Percentiles rank a stretch among this genome's conserved stretches.
These are phyloP conservation scores for Eimeria necatrix DNA, from an alignment of 169 alveolate genomes.

Conservation along the genomic window DNA sequence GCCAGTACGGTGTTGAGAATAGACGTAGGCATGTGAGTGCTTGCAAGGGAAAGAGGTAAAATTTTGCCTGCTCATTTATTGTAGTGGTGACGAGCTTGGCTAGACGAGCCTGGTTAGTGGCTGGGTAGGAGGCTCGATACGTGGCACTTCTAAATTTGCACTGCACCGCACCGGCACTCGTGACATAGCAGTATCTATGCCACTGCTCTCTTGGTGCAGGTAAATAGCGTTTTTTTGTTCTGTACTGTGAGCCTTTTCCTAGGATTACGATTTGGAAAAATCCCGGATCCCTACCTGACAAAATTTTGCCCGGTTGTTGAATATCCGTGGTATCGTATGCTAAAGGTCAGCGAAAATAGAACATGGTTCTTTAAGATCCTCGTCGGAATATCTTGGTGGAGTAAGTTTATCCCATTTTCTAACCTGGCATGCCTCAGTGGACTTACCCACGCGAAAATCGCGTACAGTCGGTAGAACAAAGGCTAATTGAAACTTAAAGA, in stretches of 20 bases:
- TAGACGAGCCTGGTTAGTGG: too few species aligned
- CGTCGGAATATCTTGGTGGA: conserved; percentile 74
- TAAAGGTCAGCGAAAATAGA: conserved; percentile 66
- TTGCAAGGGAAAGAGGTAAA: too few species aligned
- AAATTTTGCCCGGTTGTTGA: conserved; percentile 77
- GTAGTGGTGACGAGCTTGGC: too few species aligned
- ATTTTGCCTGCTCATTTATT: too few species aligned
- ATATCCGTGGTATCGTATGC: conserved; percentile 77
- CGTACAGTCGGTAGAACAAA: background rate
- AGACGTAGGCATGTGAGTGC: background rate
- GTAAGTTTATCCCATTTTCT: conserved; percentile 16
- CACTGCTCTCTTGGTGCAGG: background rate
- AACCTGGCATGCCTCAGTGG: background rate
- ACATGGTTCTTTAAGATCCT: conserved; percentile 72
- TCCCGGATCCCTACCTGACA: conserved; percentile 76
- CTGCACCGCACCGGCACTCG: too few species aligned
- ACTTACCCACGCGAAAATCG: background rate
- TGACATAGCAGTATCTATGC: background rate
- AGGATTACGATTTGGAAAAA: conserved; percentile 69
- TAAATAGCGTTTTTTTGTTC: background rate
- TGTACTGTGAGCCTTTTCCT: background rate
- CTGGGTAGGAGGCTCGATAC: too few species aligned
- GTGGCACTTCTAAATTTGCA: too few species aligned
- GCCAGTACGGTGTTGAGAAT: background rate
- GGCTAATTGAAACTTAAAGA: background rate